Evolutionary conservation across 805 yeast genomes (phyloP), one percentile per base, ranked within the genome.

Genomic region (Grigorovia transvaalensis): DNA sequence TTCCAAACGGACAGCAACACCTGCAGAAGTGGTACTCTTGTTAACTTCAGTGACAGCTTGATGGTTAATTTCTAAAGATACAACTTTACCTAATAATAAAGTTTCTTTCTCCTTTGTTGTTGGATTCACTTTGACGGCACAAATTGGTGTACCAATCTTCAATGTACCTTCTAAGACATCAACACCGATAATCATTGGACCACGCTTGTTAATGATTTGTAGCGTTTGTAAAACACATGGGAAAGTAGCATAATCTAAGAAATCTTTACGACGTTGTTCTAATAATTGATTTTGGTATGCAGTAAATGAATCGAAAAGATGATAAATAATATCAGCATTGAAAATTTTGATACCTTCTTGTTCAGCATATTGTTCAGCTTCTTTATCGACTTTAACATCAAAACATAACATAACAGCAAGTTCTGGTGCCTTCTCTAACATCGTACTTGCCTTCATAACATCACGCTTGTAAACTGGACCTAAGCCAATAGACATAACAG

Each of bases 111-210:
- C 82, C 57, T 87, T 86, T 0, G 96, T 88, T 17, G 76, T 77
- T 45, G 97, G 96, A 66, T 91, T 96, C 45, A 75, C 73, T 69
- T 88, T 89, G 46, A 93, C 97, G 29, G 91, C 89, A 74, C 96
- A 85, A 54, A 93, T 88, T 56, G 99, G 99, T 6, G 99, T 90
- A 53, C 99, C 99, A 45, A 86, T 70, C 56, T 90, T 81, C 45
- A 93, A 78, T 47, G 85, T 75, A 64, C 99, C 99, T 67, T 93
- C 98, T 46, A 80, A 70, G 54, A 93, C 96, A 67, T 93, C 99
- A 53, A 93, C 98, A 81, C 99, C 99, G 65, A 93, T 87, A 66
- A 93, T 90, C 98, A 93, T 93, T 56, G 99, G 99, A 70, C 90
- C 88, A 73, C 99, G 87, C 75, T 91, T 91, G 82, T 93, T 93